phyloP scores from a whole-genome alignment of 306 rosid genomes.

The Cucurbita ficifolia region DNA sequence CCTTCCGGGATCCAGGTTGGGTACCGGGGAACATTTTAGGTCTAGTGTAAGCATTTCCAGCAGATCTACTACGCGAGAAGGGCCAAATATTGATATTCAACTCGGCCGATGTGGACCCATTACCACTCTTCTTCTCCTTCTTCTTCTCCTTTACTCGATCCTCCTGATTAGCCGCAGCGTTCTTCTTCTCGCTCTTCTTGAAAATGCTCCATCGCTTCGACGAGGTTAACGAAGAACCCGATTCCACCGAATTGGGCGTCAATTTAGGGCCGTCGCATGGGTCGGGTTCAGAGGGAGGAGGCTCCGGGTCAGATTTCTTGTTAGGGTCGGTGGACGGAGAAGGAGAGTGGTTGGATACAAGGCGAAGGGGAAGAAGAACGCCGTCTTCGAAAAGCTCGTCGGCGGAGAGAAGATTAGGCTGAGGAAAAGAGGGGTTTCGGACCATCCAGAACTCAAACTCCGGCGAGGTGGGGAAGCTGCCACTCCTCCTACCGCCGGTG shows the following conservation, averaged over 20 bases:
- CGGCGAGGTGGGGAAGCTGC: conserved; percentile 44
- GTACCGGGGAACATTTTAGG: conserved; percentile 49
- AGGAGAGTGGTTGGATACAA: conserved; percentile 10
- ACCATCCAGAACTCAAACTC: conserved; percentile 98
- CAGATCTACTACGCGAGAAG: conserved; percentile 81
- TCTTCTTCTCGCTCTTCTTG: conserved; percentile 49
- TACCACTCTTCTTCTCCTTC: conserved; percentile 37
- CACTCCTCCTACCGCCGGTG: conserved; percentile 7
- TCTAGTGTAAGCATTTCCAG: conserved; percentile 51
- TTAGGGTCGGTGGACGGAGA: conserved; percentile 12
- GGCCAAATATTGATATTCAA: conserved; percentile 92
- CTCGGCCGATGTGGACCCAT: conserved; percentile 50
- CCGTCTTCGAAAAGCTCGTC: conserved; percentile 88
- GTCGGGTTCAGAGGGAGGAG: conserved; percentile 7
- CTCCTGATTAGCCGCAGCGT: conserved; percentile 4
- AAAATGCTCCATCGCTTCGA: conserved; percentile 92
- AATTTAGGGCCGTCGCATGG: conserved; percentile 22
- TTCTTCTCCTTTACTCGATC: conserved; percentile 16
- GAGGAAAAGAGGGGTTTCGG: conserved; percentile 70
- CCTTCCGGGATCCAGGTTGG: conserved; percentile 34
- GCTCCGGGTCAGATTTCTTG: conserved; percentile 12
- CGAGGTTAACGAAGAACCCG: conserved; percentile 20
- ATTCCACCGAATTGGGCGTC: conserved; percentile 8
- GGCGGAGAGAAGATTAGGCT: conserved; percentile 67
- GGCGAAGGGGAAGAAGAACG: conserved; percentile 65